Conservation (phyloP, 2,329 filamentous ascomycete species). For the Juglanconis juglandina region DNA sequence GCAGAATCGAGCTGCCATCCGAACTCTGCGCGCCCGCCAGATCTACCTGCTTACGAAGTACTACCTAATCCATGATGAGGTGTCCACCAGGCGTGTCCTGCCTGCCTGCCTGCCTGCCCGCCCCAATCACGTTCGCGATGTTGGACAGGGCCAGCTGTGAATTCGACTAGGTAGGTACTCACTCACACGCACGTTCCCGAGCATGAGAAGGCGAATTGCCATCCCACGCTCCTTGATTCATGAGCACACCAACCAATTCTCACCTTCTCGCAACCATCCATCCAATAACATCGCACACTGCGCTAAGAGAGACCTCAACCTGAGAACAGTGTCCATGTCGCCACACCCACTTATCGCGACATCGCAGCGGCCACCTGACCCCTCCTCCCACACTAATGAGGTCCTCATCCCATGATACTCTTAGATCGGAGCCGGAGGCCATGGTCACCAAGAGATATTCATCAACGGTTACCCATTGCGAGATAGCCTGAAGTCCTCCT, state of each 20-base stretch:
- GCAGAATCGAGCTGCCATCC: not conserved
- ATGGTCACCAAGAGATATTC: not conserved
- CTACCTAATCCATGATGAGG: not conserved
- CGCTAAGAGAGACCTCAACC: slow-evolving; percentile 7
- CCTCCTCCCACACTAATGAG: slow-evolving; percentile 7
- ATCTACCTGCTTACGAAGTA: not conserved
- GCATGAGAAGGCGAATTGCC: not conserved
- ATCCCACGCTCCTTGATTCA: not conserved
- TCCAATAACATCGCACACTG: slow-evolving; percentile 15
- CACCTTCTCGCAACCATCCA: not conserved
- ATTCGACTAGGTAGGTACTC: not conserved
- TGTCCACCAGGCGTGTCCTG: not conserved
- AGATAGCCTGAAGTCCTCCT: not conserved
- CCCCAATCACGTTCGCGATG: not conserved
- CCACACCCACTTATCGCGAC: slow-evolving; percentile 12
- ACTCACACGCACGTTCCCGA: slow-evolving; percentile 5
- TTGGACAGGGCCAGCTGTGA: not conserved
- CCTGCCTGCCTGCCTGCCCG: too few relatives aligned
- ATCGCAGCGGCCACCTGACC: slow-evolving; percentile 15
- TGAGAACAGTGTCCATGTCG: slow-evolving; percentile 8
- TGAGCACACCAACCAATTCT: not conserved
- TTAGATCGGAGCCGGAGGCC: not conserved
- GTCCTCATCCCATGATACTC: slow-evolving; percentile 10
- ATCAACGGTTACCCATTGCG: not conserved
- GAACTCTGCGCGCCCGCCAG: not conserved